A percentile compares a stretch with the other conserved stretches of the same genome.
Evolutionary conservation across 805 yeast genomes (phyloP).

Genomic region (Lipomyces mesembrius): DNA sequence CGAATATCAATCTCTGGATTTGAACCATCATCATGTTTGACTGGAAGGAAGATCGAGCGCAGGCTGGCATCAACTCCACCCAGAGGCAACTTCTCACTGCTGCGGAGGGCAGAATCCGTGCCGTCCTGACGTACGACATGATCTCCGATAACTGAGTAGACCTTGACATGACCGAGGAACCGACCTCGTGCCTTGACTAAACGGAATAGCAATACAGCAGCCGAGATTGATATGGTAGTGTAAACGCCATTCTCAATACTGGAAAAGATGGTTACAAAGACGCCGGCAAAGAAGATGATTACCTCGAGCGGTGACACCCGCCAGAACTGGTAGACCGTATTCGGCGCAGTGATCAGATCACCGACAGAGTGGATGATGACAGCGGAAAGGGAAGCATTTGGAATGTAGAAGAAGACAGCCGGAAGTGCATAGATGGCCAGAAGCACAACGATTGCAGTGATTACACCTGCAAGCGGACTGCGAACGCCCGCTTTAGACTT

Average conservation of each 20-base stretch:
- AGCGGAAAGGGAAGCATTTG: background rate
- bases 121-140: background rate
- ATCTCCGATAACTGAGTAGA: slow-evolving; percentile 1
- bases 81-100: background rate
- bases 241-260: background rate
- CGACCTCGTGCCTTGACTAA: slow-evolving; percentile 1
- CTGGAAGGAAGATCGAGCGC: slow-evolving; percentile 1
- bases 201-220: background rate
- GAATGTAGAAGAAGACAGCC: background rate
- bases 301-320: background rate
- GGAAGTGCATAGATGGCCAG: background rate
- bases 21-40: background rate
- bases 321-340: background rate
- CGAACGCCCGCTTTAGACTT: background rate
- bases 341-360: background rate
- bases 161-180: background rate
- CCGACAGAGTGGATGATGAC: background rate
- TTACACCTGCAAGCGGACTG: background rate
- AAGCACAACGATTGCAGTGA: background rate
- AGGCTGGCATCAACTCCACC: background rate
- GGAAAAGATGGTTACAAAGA: background rate
- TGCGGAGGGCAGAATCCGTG: background rate
- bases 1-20: background rate
- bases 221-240: background rate
- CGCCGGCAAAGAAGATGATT: background rate